Conservation (phyloP, 768 basidiomycete genomes). For the Baorangia bicolor region DNA sequence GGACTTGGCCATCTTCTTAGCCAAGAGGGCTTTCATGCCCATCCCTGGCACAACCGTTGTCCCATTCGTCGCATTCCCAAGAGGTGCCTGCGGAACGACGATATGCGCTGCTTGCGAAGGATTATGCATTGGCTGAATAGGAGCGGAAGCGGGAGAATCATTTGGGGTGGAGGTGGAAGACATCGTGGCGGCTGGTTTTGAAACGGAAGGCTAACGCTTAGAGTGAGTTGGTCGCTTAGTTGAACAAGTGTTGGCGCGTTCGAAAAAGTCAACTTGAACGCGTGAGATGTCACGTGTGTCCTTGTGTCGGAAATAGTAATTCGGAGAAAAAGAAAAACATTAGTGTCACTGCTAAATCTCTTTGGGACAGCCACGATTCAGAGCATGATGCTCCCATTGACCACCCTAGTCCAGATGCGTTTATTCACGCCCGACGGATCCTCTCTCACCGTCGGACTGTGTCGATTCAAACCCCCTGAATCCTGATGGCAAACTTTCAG, state of each 20-base stretch:
- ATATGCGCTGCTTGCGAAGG: slow-evolving; percentile 78
- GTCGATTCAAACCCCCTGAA: too few relatives aligned
- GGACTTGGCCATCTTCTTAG: slow-evolving; percentile 89
- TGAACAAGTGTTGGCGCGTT: slow-evolving; percentile 12
- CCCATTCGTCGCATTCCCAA: slow-evolving; percentile 62
- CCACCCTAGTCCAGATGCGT: background rate
- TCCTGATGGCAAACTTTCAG: background rate
- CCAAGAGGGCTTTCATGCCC: slow-evolving; percentile 89
- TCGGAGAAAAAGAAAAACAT: too few relatives aligned
- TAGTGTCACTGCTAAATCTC: too few relatives aligned
- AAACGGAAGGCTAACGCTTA: background rate
- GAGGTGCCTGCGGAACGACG: slow-evolving; percentile 75
- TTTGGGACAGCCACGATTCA: too few relatives aligned
- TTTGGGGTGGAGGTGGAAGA: slow-evolving; percentile 56
- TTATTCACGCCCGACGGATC: background rate
- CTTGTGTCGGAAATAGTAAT: too few relatives aligned
- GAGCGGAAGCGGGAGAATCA: slow-evolving; percentile 60
- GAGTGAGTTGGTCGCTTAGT: slow-evolving; percentile 4
- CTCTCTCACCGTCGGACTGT: too few relatives aligned
- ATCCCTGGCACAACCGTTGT: slow-evolving; percentile 61
- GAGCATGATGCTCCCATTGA: background rate
- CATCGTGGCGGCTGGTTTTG: slow-evolving; percentile 40
- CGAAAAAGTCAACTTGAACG: slow-evolving; percentile 26
- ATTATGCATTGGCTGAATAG: slow-evolving; percentile 84
- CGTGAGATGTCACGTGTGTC: slow-evolving; percentile 31